Evolutionary conservation across 2,329 filamentous ascomycete genomes (phyloP).

Genomic region (Fusarium continuum): DNA sequence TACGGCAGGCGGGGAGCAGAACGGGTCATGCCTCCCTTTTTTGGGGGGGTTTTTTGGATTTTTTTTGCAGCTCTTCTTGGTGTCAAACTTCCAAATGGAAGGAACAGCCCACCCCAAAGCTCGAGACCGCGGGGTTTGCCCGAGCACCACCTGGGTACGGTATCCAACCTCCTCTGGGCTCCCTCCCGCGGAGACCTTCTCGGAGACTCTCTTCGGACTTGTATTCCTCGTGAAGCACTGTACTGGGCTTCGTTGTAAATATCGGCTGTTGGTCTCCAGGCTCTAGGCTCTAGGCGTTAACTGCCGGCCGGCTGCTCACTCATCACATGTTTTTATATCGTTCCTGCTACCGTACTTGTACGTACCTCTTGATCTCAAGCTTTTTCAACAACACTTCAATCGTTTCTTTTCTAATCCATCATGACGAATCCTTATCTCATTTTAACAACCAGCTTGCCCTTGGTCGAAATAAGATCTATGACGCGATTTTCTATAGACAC

Average conservation of each 20-base stretch:
- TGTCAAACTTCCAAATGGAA: constrained; percentile 16
- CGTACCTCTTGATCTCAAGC: neutral
- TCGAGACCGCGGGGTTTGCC: constrained; percentile 13
- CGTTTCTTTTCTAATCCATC: neutral
- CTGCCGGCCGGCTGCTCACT: neutral
- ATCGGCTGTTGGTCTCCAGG: neutral
- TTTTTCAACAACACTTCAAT: neutral
- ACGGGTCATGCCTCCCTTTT: constrained; percentile 34
- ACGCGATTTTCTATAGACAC: neutral
- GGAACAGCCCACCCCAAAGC: constrained; percentile 14
- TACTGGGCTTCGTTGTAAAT: too few species aligned
- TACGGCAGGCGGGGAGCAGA: constrained; percentile 17
- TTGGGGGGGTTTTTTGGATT: too few species aligned
- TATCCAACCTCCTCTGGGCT: neutral
- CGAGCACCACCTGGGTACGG: constrained; percentile 1
- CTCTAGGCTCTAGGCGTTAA: too few species aligned
- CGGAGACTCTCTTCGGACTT: neutral
- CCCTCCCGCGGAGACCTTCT: neutral
- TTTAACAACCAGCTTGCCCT: neutral
- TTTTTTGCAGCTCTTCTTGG: constrained; percentile 1
- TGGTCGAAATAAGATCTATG: neutral
- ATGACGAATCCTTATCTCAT: neutral
- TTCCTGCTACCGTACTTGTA: too few species aligned
- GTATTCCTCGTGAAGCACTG: neutral
- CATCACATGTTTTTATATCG: neutral